These are phyloP conservation scores for Jaminaea rosea DNA, from an alignment of 1,284 basidiomycete genomes.

Conservation along the genomic window DNA sequence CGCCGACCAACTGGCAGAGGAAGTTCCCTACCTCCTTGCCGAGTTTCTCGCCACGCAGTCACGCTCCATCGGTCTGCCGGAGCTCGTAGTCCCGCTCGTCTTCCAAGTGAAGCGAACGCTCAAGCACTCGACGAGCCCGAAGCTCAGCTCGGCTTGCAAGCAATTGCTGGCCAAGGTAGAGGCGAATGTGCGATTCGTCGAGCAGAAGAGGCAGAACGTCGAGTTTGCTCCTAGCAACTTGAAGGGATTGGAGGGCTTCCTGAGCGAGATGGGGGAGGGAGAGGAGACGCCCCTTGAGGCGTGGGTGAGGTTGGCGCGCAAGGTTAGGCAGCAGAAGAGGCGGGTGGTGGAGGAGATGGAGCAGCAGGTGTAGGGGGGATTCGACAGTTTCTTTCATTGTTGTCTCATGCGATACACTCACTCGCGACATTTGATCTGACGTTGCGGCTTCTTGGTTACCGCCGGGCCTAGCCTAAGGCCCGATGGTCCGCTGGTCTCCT, in stretches of 20 bases:
- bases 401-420: too few relatives aligned
- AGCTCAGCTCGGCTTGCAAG: constrained; percentile 24
- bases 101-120: constrained; percentile 48
- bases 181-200: constrained; percentile 31
- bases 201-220: constrained; percentile 24
- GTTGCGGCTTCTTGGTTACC: too few relatives aligned
- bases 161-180: constrained; percentile 37
- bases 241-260: constrained; percentile 15
- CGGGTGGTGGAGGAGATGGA: constrained; percentile 29
- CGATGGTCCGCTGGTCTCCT: too few relatives aligned
- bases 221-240: constrained; percentile 40
- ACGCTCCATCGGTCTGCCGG: constrained; percentile 69
- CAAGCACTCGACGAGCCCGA: constrained; percentile 28
- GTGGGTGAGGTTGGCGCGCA: constrained; percentile 35
- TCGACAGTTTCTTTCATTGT: too few relatives aligned
- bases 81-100: constrained; percentile 77
- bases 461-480: too few relatives aligned
- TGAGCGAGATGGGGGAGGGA: constrained; percentile 11
- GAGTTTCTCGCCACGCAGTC: constrained; percentile 61
- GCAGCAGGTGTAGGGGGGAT: constrained; percentile 1
- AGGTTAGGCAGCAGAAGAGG: constrained; percentile 42
- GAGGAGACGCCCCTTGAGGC: constrained; percentile 38
- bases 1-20: constrained; percentile 72
- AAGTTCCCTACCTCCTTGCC: constrained; percentile 66
- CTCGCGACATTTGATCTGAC: too few relatives aligned